Conservation (phyloP, 768 basidiomycete genomes). For the Tylopilus sp. region DNA sequence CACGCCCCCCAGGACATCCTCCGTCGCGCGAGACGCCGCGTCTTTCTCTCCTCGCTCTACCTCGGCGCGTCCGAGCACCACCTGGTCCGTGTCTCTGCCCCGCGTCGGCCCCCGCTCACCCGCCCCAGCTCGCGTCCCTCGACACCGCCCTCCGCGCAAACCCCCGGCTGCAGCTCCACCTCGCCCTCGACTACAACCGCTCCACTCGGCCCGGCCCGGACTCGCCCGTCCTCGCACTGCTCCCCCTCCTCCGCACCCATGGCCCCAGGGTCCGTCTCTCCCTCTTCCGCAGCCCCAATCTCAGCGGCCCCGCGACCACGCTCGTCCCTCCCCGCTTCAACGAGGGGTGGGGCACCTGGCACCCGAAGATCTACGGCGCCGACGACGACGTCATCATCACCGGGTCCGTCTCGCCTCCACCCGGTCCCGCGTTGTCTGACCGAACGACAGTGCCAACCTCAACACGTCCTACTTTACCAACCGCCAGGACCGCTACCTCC, state of each 20-base stretch:
- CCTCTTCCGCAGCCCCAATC: slow-evolving; percentile 84
- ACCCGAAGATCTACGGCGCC: slow-evolving; percentile 91
- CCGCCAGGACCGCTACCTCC: slow-evolving; percentile 92
- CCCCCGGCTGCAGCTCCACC: slow-evolving; percentile 58
- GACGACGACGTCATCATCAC: slow-evolving; percentile 92
- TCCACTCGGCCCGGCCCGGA: slow-evolving; percentile 70
- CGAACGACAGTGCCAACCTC: slow-evolving; percentile 74
- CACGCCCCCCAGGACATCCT: slow-evolving; percentile 60
- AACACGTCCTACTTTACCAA: slow-evolving; percentile 92
- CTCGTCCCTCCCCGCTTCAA: slow-evolving; percentile 91
- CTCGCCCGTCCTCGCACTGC: slow-evolving; percentile 63
- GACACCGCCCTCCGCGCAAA: slow-evolving; percentile 55
- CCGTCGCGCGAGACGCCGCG: slow-evolving; percentile 65
- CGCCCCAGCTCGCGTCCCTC: slow-evolving; percentile 67
- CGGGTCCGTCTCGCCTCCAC: slow-evolving; percentile 55
- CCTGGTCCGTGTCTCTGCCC: slow-evolving; percentile 53
- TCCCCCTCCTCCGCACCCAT: slow-evolving; percentile 71
- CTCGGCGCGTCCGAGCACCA: slow-evolving; percentile 76
- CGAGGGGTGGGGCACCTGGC: slow-evolving; percentile 99
- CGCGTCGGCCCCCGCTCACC: neutral
- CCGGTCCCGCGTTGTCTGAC: slow-evolving; percentile 1
- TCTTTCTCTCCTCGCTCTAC: slow-evolving; percentile 90
- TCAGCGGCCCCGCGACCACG: slow-evolving; percentile 68
- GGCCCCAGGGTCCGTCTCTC: slow-evolving; percentile 71
- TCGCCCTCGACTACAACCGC: slow-evolving; percentile 81